A percentile compares a stretch with the other conserved stretches of the same genome.
Evolutionary conservation across 495 filamentous ascomycete species (phyloP).

Genomic region (Daldinia grandis): DNA sequence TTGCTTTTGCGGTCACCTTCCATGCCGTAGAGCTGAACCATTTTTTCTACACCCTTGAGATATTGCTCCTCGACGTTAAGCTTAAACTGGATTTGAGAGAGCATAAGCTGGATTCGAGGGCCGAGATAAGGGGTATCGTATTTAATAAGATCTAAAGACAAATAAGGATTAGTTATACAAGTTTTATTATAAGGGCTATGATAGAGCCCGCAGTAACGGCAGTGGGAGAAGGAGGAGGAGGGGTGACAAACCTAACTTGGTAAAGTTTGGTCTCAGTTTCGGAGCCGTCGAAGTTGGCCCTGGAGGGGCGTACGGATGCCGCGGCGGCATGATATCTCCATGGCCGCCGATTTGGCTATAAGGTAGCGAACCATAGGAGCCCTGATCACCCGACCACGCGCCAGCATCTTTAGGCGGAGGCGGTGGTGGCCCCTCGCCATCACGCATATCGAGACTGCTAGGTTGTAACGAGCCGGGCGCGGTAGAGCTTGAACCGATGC

Average conservation of each 20-base stretch:
- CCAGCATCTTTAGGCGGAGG: constrained; percentile 72
- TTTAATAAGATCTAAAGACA: constrained; percentile 87
- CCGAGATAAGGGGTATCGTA: constrained; percentile 96
- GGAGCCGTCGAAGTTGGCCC: constrained; percentile 73
- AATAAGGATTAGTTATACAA: constrained; percentile 29
- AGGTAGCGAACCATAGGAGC: constrained; percentile 54
- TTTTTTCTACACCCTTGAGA: constrained; percentile 99
- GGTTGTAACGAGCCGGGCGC: constrained; percentile 47
- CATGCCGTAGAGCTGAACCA: constrained; percentile 97
- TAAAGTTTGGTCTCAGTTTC: constrained; percentile 86
- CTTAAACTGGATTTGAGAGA: constrained; percentile 99
- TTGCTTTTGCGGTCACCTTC: constrained; percentile 97
- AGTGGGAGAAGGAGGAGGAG: not conserved
- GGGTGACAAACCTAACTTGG: constrained; percentile 82
- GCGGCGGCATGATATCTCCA: constrained; percentile 81
- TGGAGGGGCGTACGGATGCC: constrained; percentile 80
- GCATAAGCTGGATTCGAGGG: constrained; percentile 97
- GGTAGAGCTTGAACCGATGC: constrained; percentile 55
- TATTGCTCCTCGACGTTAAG: constrained; percentile 99
- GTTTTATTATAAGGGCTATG: not conserved
- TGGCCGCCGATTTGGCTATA: constrained; percentile 59
- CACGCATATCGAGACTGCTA: constrained; percentile 47
- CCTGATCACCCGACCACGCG: constrained; percentile 49
- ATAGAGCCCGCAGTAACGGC: not conserved
- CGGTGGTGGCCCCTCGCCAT: constrained; percentile 60